phyloP scores from a whole-genome alignment of 73 alveolate genomes.

The Paramecium pentaurelia region DNA sequence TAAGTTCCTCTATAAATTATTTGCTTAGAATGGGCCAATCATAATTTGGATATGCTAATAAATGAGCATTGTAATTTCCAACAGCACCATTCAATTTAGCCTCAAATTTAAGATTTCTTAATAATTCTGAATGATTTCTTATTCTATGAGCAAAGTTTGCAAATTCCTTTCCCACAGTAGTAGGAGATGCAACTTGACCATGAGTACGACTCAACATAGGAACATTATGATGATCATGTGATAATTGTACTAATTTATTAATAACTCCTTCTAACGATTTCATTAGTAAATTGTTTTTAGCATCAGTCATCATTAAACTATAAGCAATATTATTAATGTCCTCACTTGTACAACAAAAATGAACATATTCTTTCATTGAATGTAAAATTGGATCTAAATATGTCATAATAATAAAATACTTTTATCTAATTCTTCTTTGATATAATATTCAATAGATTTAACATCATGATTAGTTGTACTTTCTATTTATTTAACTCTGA shows the following conservation, averaged over 20 bases:
- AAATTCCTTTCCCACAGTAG: constrained; percentile 89
- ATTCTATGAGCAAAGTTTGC: constrained; percentile 88
- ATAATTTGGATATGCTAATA: constrained; percentile 81
- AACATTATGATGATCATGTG: constrained; percentile 66
- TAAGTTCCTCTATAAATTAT: constrained; percentile 77
- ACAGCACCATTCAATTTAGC: constrained; percentile 96
- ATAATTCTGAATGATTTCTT: constrained; percentile 55
- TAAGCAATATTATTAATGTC: constrained; percentile 89
- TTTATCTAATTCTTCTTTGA: constrained; percentile 76
- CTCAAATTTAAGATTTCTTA: constrained; percentile 65
- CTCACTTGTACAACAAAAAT: constrained; percentile 90
- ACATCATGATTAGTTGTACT: constrained; percentile 87
- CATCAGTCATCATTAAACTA: constrained; percentile 78
- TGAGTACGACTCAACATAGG: constrained; percentile 93
- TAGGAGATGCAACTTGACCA: constrained; percentile 93
- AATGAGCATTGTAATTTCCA: constrained; percentile 91
- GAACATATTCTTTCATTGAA: constrained; percentile 78
- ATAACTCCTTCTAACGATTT: constrained; percentile 65
- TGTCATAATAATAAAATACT: background rate
- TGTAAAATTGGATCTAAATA: constrained; percentile 54
- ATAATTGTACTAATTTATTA: constrained; percentile 51
- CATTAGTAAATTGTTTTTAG: constrained; percentile 59
- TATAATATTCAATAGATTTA: constrained; percentile 87
- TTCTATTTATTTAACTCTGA: constrained; percentile 79
- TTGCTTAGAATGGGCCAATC: constrained; percentile 79